Evolutionary conservation across 2,329 filamentous ascomycete genomes (phyloP), one percentile per base, ranked within the genome.

Genomic region (Aspergillus cejpii): DNA sequence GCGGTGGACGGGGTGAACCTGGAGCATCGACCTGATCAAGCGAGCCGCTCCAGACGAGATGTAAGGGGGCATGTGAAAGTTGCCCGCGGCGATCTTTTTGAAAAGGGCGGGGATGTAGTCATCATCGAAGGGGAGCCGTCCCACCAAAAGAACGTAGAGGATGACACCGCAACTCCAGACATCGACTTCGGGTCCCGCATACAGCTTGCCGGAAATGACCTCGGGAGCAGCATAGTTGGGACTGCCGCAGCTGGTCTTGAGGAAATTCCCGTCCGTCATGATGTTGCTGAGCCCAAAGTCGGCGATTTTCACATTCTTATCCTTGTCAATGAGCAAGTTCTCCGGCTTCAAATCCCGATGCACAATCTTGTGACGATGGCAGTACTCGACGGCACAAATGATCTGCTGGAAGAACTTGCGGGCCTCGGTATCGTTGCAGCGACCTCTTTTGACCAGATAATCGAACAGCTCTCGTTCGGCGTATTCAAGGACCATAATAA

Each of bases 401-500:
- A 98, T 98, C 69, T 98, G 92, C 69, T 98, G 92, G 69, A 98
- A 98, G 74, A 98, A 96, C 56, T 91, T 88, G 45, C 92, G 83
- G n/a, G 92, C 92, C 65, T 94, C 87, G 49, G 83, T 78, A 68
- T 98, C 92, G 56, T 84, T 82, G 78, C 97, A 88, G 62, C 87
- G 84, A 44, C 92, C 92, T 63, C 96, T 83, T 62, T 90, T 85
- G 47, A 98, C 92, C 51, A 98, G 92, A 70, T 97, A 97, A 69
- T 98, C 91, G 70, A 98, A 98, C 48, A 98, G 77, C 69, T 98
- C 92, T 49, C 87, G 87, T 50, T 92, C 92, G 33, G 92, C 92
- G 69, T 94, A 98, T 69, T 98, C 92, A 56, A 98, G 80, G 39
- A 98, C 92, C 92, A 98, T 98, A 68, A 97, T 92, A 64, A 98